phyloP scores from a whole-genome alignment of 2,329 filamentous ascomycete genomes.

The Cytospora chrysosperma region DNA sequence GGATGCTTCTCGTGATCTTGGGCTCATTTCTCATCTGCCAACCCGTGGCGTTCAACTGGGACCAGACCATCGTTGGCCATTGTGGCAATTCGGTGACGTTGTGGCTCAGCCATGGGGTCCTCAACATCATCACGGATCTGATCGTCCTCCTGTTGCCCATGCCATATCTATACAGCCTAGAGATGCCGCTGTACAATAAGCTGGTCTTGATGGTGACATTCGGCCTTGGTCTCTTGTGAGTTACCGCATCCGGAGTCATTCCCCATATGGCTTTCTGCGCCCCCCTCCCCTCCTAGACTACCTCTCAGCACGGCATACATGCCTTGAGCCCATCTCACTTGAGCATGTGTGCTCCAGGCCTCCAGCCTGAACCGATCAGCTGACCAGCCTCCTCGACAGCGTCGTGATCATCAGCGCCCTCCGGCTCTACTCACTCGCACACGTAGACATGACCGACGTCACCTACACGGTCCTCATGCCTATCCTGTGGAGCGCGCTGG shows the following conservation, averaged over 20 bases:
- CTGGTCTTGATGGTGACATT: constrained; percentile 7
- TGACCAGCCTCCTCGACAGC: neutral
- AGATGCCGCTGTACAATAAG: constrained; percentile 8
- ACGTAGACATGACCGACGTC: constrained; percentile 36
- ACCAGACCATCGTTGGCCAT: constrained; percentile 1
- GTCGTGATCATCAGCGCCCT: constrained; percentile 34
- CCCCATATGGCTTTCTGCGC: too few relatives aligned
- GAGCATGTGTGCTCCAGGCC: too few relatives aligned
- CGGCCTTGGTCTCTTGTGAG: neutral
- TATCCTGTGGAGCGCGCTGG: constrained; percentile 37
- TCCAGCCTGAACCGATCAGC: neutral
- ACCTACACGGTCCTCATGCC: constrained; percentile 36
- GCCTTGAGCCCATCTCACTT: too few relatives aligned
- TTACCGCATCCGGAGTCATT: too few relatives aligned
- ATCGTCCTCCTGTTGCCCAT: constrained; percentile 5
- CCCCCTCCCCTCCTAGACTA: too few relatives aligned
- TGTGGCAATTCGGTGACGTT: neutral
- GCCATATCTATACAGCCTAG: constrained; percentile 11
- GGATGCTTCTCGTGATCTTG: constrained; percentile 1
- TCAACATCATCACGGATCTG: constrained; percentile 9
- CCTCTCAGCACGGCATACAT: too few relatives aligned
- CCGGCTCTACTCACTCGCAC: constrained; percentile 35
- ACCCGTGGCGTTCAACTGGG: constrained; percentile 17
- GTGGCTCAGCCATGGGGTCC: neutral
- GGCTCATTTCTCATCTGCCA: constrained; percentile 29